Percentiles rank a stretch among this genome's conserved stretches.
Evolutionary conservation across 805 yeast genomes (phyloP).

Genomic region (Starmera quercuum): DNA sequence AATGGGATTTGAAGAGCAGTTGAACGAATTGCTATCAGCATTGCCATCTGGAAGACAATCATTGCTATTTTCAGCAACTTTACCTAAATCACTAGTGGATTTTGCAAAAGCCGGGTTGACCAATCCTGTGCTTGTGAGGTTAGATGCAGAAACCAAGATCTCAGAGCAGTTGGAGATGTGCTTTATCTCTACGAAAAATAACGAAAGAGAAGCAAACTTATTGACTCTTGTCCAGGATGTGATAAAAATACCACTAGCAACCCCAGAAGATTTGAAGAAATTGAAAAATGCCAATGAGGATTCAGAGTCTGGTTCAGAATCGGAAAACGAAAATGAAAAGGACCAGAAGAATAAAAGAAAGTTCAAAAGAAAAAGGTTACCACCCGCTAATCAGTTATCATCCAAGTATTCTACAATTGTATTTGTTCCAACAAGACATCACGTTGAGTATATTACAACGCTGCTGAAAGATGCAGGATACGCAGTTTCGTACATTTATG

Average conservation of each 20-base stretch:
- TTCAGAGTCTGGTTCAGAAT: constrained; percentile 43
- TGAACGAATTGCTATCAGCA: constrained; percentile 79
- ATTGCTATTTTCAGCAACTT: constrained; percentile 86
- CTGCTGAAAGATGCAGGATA: constrained; percentile 74
- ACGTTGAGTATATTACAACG: constrained; percentile 81
- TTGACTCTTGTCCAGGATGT: constrained; percentile 72
- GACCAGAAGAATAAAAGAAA: constrained; percentile 29
- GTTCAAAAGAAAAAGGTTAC: constrained; percentile 48
- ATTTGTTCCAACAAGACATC: constrained; percentile 96
- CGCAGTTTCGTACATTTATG: constrained; percentile 84
- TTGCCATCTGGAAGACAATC: constrained; percentile 83
- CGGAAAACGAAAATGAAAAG: constrained; percentile 27
- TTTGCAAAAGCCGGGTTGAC: constrained; percentile 95
- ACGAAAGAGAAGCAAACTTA: constrained; percentile 86
- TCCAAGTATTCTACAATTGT: constrained; percentile 82
- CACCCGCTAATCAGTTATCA: constrained; percentile 79
- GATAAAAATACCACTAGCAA: constrained; percentile 76
- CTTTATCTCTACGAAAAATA: constrained; percentile 69
- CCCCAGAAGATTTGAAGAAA: constrained; percentile 56
- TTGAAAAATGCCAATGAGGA: constrained; percentile 40
- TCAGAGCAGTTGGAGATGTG: constrained; percentile 90
- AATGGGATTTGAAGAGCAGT: constrained; percentile 91
- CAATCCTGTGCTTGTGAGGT: constrained; percentile 85
- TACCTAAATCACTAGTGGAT: constrained; percentile 87
- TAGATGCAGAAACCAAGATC: constrained; percentile 88